A percentile compares a stretch with the other conserved stretches of the same genome.
These are phyloP conservation scores for Blumeriella jaapii DNA, from an alignment of 2,329 filamentous ascomycete species.

Conservation along the genomic window DNA sequence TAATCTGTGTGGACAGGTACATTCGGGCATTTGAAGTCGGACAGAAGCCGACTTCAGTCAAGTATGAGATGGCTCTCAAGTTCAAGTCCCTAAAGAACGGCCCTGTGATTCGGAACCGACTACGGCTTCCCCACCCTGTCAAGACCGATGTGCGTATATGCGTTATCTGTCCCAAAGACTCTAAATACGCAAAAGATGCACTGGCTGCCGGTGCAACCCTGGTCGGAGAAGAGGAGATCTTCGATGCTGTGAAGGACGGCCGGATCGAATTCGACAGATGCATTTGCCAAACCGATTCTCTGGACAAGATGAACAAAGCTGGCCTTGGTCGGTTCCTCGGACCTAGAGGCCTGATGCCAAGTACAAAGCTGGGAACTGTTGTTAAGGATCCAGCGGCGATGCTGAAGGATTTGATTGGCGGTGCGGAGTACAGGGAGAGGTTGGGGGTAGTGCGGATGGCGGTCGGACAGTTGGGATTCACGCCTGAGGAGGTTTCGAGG, in stretches of 20 bases:
- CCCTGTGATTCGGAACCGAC: conserved; percentile 73
- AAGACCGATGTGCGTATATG: conserved; percentile 81
- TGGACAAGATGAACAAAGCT: conserved; percentile 71
- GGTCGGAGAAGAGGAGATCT: conserved; percentile 77
- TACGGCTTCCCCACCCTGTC: conserved; percentile 81
- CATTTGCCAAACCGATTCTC: conserved; percentile 71
- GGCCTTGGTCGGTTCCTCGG: conserved; percentile 72
- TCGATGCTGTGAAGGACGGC: conserved; percentile 60
- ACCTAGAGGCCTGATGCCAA: conserved; percentile 88
- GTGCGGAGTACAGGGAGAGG: conserved; percentile 77
- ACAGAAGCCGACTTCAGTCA: conserved; percentile 55
- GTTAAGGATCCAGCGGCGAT: conserved; percentile 65
- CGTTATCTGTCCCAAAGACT: conserved; percentile 80
- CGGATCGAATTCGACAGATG: conserved; percentile 80
- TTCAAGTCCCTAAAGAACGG: conserved; percentile 77
- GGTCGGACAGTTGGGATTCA: conserved; percentile 83
- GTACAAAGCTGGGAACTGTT: conserved; percentile 75
- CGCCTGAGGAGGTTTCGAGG: conserved; percentile 70
- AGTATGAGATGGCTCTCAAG: conserved; percentile 83
- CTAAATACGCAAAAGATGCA: conserved; percentile 62
- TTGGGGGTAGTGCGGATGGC: conserved; percentile 76
- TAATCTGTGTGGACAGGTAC: too few relatives aligned
- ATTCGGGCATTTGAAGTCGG: conserved; percentile 89
- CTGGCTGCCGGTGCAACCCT: conserved; percentile 66
- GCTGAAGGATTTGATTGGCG: conserved; percentile 74